Evolutionary conservation across 768 basidiomycete species (phyloP), one percentile per base, ranked within the genome.

Genomic region (Lepiota venenata): DNA sequence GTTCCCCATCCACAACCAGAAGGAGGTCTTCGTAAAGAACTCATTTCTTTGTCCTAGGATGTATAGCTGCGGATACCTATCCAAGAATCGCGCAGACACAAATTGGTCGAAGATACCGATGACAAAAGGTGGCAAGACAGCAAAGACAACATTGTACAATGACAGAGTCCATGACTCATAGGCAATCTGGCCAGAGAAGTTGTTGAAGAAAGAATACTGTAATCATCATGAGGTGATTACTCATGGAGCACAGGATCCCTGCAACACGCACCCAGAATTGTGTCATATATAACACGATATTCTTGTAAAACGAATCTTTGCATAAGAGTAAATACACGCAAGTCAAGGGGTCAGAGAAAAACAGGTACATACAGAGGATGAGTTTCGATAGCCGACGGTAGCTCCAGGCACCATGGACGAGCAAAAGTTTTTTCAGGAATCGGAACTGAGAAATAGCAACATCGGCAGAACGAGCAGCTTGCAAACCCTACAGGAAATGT

Each of bases 91-190:
- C 2, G 97, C 97, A 2, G 93, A 95, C 46, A 98, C 97, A 61
- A 98, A 98, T 63, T 99, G 97, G 69, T 98, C 97, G 66, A 98
- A 98, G 45, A 99, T 81, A 36, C 97, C 97, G 61, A 99, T 96
- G 50, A 99, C 97, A 47, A 99, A 80, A 0, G 97, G 97, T 0
- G 97, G 96, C 1, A 99, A 79, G 35, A 99, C 82, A 38, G 96
- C 96, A 76, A 98, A 98, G 46, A 97, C 69, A 62, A 98, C 93
- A 66, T 97, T 97, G 76, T 97, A 98, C 64, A 95, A 79, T 0
- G 97, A 94, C 64, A 98, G 81, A 7, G 97, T 96, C 97, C 97
- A 99, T 18, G 95, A 97, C 72, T 99, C 97, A 66, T 94, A 95
- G 47, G 93, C 91, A 58, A 98, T 95, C 69, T 98, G 97, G 16